Conservation (phyloP, 805 yeast species). For the Candida railenensis region DNA sequence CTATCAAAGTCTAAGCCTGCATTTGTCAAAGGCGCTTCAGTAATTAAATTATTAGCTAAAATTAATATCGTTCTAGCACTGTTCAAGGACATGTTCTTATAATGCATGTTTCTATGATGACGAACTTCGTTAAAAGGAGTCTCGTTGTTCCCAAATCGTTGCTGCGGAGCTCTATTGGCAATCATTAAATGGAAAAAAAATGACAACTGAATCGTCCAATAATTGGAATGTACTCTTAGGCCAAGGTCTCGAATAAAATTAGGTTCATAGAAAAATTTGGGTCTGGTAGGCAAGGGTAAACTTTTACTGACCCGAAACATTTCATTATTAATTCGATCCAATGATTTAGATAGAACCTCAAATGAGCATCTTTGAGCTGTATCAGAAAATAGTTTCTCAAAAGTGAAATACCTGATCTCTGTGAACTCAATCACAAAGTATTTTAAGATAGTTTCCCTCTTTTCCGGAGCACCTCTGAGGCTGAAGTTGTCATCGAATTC, state of each 20-base stretch:
- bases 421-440: conserved; percentile 15
- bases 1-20: neutral
- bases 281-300: conserved; percentile 19
- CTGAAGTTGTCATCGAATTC: neutral
- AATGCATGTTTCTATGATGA: neutral
- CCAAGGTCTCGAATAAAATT: conserved; percentile 15
- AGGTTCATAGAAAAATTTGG: conserved; percentile 33
- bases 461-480: conserved; percentile 2
- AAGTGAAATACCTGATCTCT: conserved; percentile 27
- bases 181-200: conserved; percentile 9
- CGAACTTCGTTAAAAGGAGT: too few species aligned
- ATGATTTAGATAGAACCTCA: conserved; percentile 18
- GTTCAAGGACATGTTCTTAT: conserved; percentile 14
- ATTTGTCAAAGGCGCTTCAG: neutral
- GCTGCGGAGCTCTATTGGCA: neutral
- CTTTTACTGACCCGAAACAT: conserved; percentile 24
- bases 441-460: neutral
- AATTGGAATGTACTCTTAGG: neutral
- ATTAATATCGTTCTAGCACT: conserved; percentile 18
- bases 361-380: conserved; percentile 19
- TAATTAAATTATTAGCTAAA: conserved; percentile 7
- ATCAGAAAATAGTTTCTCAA: conserved; percentile 30
- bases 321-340: conserved; percentile 26
- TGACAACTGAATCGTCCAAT: neutral
- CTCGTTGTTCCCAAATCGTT: neutral